These are phyloP conservation scores for Hypoxylon crocopeplum DNA, from an alignment of 495 filamentous ascomycete genomes.

Conservation along the genomic window DNA sequence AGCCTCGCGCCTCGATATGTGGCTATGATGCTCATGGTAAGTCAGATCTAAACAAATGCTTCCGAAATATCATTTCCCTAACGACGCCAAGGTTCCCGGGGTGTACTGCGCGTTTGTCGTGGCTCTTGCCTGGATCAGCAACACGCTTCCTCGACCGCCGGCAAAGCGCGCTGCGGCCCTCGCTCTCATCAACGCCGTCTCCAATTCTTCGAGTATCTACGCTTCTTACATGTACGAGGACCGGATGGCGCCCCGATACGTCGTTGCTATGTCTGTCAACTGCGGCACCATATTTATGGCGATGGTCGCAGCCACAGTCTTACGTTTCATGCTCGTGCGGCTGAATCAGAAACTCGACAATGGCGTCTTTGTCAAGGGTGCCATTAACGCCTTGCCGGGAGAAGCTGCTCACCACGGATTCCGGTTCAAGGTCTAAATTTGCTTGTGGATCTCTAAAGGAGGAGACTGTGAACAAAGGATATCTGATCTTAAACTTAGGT, in stretches of 20 bases:
- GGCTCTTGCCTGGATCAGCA: conserved; percentile 78
- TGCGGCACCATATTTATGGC: conserved; percentile 70
- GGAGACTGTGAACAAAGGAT: no score
- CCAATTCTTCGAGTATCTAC: conserved; percentile 77
- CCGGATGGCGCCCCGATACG: conserved; percentile 54
- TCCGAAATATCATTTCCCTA: no score
- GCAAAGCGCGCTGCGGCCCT: conserved; percentile 84
- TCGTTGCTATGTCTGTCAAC: conserved; percentile 78
- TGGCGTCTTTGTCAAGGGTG: conserved; percentile 55
- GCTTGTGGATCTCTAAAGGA: no score
- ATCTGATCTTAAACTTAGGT: no score
- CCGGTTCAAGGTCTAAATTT: conserved; percentile 61
- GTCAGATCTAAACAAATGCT: no score
- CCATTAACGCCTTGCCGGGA: conserved; percentile 59
- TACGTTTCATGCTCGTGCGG: conserved; percentile 70
- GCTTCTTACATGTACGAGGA: conserved; percentile 70
- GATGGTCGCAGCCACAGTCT: conserved; percentile 66
- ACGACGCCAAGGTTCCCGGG: conserved; percentile 48
- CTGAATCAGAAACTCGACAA: conserved; percentile 76
- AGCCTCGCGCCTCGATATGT: conserved; percentile 72
- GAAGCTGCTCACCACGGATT: conserved; percentile 67
- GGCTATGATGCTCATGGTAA: conserved; percentile 83
- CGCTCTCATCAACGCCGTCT: conserved; percentile 81
- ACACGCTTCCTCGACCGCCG: conserved; percentile 80
- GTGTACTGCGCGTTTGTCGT: conserved; percentile 76